A percentile compares a stretch with the other conserved stretches of the same genome.
phyloP scores from a whole-genome alignment of 2,329 filamentous ascomycete genomes.

The Ophiostoma ulmi region DNA sequence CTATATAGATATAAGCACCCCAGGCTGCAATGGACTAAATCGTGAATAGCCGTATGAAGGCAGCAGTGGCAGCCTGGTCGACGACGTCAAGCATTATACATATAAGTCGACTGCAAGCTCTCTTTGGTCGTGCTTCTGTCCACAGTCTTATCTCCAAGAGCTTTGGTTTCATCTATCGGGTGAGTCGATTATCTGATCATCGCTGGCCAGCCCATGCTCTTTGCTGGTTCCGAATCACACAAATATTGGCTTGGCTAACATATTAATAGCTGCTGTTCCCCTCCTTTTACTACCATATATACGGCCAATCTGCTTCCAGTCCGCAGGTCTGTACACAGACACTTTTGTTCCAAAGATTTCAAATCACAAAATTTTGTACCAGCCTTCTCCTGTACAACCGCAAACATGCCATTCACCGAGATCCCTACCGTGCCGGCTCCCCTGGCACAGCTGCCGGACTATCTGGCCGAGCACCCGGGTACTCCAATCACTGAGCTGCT shows the following conservation, averaged over 20 bases:
- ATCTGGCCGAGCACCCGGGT: constrained; percentile 52
- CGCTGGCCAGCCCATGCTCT: neutral
- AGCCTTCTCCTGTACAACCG: neutral
- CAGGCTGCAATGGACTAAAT: neutral
- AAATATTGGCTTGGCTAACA: neutral
- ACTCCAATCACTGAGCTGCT: constrained; percentile 54
- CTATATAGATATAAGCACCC: neutral
- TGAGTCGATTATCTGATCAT: neutral
- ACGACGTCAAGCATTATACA: neutral
- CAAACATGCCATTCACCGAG: neutral
- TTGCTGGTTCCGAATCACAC: neutral
- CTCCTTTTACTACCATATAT: neutral
- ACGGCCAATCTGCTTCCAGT: neutral
- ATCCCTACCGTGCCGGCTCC: constrained; percentile 43
- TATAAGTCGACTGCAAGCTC: neutral
- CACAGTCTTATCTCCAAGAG: neutral
- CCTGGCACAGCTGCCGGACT: constrained; percentile 43
- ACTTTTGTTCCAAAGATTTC: neutral
- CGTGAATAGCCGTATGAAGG: neutral
- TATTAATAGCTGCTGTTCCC: neutral
- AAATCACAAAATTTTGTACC: neutral
- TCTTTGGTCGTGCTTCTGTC: neutral
- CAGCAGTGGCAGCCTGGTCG: constrained; percentile 8
- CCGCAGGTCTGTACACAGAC: neutral
- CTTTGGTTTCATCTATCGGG: neutral